Evolutionary conservation across 371 early-diverging fungal genomes (phyloP), one percentile per base, ranked within the genome.

Genomic region (Actinomortierella ambigua): DNA sequence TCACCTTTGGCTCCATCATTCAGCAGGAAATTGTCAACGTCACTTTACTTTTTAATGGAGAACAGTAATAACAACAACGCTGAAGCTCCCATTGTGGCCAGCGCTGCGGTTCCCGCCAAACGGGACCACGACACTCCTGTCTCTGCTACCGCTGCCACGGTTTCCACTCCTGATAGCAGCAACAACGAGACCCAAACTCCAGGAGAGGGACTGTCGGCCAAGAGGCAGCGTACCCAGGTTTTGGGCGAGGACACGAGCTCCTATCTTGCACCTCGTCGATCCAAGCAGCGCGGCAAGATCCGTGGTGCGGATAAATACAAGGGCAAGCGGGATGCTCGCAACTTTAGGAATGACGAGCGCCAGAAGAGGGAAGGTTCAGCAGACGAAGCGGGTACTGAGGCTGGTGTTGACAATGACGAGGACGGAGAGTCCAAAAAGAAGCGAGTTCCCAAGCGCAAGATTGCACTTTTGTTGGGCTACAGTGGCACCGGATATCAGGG

Each of bases 401-500:
- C 47, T 39, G 46, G n/a, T 22, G 44, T 46, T 22, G 53, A 26
- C 6, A 42, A 34, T 3, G 18, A 55, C 3, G 46, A 50, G 3
- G 42, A 28, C 29, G 59, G 34, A 8, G 48, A 48, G 48, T 22
- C 48, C 2, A 73, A 69, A 43, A 83, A 81, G 57, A 79, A 80
- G 5, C 85, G 92, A 20, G 52, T 82, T 26, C 94, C 95, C 18
- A 99, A 99, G 81, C 84, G 87, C 46, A 92, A 93, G 59, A 91
- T 95, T 0, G 98, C 95, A 0, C 68, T 97, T 2, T 65, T 97
- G 50, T 73, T 98, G 69, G 94, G 96, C 6, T 99, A 91, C 78
- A 92, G 93, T 68, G 99, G 99, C 5, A 89, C 95, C n/a, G 93
- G 90, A 1, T 99, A 94, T 80, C 89, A 93, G 59, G 99, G 99